These are phyloP conservation scores for Nitzschia sp. DNA, from an alignment of 108 stramenopile genomes.

Conservation along the genomic window DNA sequence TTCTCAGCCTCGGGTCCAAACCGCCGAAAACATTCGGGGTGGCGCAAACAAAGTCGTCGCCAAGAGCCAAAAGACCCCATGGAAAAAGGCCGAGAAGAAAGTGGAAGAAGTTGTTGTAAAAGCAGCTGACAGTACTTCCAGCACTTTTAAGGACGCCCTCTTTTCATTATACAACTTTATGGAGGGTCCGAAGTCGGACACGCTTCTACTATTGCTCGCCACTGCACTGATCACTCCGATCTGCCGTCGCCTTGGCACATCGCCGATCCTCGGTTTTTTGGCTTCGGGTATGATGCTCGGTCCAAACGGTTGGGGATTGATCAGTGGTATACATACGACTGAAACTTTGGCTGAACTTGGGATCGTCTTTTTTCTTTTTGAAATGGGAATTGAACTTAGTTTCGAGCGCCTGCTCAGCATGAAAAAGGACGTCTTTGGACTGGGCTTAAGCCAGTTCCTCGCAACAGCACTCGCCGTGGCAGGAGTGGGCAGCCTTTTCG, in stretches of 20 bases:
- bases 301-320: constrained; percentile 87
- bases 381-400: constrained; percentile 96
- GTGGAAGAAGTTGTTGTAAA: constrained; percentile 30
- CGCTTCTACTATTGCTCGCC: constrained; percentile 82
- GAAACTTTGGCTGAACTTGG: constrained; percentile 91
- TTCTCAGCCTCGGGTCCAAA: not conserved
- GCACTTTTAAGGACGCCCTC: constrained; percentile 65
- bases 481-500: constrained; percentile 49
- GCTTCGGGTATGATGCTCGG: constrained; percentile 90
- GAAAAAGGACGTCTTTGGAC: constrained; percentile 92
- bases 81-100: constrained; percentile 10
- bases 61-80: not conserved
- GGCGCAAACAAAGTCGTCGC: not conserved
- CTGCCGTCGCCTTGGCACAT: constrained; percentile 81
- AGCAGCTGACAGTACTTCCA: constrained; percentile 38
- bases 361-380: constrained; percentile 96
- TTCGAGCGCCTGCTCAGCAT: constrained; percentile 81
- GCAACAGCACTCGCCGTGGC: constrained; percentile 75
- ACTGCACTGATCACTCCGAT: constrained; percentile 90
- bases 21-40: constrained; percentile 8
- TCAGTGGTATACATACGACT: constrained; percentile 79
- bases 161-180: constrained; percentile 64
- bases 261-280: constrained; percentile 93
- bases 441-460: constrained; percentile 88
- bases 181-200: constrained; percentile 88